phyloP scores from a whole-genome alignment of 495 filamentous ascomycete genomes.

The Recurvomyces mirabilis region DNA sequence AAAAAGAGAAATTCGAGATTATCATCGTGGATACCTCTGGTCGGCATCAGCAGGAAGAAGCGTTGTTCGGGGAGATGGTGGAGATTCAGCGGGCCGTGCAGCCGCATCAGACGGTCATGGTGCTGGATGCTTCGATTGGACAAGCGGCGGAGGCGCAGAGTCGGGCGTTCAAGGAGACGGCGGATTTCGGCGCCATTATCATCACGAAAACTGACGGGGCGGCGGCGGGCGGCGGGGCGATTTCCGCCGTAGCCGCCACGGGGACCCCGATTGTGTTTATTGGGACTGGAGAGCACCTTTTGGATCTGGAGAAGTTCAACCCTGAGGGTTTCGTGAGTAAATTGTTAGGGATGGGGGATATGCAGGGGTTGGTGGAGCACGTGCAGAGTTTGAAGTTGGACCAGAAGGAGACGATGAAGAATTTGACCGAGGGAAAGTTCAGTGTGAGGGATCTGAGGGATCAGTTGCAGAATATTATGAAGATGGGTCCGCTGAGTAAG shows the following conservation, averaged over 20 bases:
- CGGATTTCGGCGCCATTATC: slow-evolving; percentile 96
- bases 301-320: slow-evolving; percentile 86
- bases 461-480: slow-evolving; percentile 96
- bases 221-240: slow-evolving; percentile 88
- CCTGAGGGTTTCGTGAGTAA: slow-evolving; percentile 86
- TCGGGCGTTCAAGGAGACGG: slow-evolving; percentile 92
- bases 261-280: slow-evolving; percentile 96
- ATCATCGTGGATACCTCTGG: slow-evolving; percentile 98
- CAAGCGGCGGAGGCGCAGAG: slow-evolving; percentile 91
- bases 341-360: slow-evolving; percentile 92
- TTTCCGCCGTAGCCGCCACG: slow-evolving; percentile 95
- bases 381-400: slow-evolving; percentile 95
- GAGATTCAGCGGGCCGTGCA: slow-evolving; percentile 87
- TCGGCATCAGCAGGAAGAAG: slow-evolving; percentile 85
- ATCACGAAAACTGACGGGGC: slow-evolving; percentile 98
- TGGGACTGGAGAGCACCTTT: slow-evolving; percentile 92
- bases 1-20: slow-evolving; percentile 95
- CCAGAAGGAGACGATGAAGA: slow-evolving; percentile 97
- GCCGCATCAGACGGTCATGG: slow-evolving; percentile 97
- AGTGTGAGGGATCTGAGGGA: slow-evolving; percentile 89
- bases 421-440: slow-evolving; percentile 92
- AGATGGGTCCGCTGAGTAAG: slow-evolving; percentile 95
- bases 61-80: slow-evolving; percentile 94
- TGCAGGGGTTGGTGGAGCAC: slow-evolving; percentile 89
- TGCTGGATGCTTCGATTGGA: slow-evolving; percentile 90